phyloP scores from a whole-genome alignment of 140 eudicot genomes.

The Oenanthe javanica region DNA sequence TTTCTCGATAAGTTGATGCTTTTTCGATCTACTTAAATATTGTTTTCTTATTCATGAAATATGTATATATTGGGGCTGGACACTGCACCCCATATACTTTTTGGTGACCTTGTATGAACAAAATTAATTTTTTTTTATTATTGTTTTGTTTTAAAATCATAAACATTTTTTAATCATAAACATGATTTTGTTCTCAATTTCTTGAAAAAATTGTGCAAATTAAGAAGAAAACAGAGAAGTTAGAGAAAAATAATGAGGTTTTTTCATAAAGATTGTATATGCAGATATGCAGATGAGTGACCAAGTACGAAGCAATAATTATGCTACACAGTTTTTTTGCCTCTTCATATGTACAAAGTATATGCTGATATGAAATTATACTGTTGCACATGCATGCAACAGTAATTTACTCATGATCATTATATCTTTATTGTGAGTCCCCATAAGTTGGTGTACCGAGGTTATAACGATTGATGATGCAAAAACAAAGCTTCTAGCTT shows the following conservation, averaged over 20 bases:
- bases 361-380: neutral
- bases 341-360: neutral
- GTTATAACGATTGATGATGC: neutral
- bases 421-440: neutral
- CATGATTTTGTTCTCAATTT: neutral
- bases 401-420: neutral
- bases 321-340: neutral
- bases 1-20: neutral
- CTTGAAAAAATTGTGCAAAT: neutral
- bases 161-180: too few relatives aligned
- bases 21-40: neutral
- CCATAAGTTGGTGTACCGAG: neutral
- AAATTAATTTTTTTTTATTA: neutral
- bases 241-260: neutral
- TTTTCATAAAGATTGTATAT: too few relatives aligned
- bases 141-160: neutral
- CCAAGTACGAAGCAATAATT: neutral
- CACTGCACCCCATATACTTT: neutral
- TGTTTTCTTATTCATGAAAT: neutral
- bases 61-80: neutral
- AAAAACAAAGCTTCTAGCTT: too few relatives aligned
- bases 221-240: neutral
- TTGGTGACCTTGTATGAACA: neutral
- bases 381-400: neutral
- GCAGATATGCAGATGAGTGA: neutral